Base-by-base conservation (phyloP, 73 alveolate species). In the Paramecium pentaurelia region DNA sequence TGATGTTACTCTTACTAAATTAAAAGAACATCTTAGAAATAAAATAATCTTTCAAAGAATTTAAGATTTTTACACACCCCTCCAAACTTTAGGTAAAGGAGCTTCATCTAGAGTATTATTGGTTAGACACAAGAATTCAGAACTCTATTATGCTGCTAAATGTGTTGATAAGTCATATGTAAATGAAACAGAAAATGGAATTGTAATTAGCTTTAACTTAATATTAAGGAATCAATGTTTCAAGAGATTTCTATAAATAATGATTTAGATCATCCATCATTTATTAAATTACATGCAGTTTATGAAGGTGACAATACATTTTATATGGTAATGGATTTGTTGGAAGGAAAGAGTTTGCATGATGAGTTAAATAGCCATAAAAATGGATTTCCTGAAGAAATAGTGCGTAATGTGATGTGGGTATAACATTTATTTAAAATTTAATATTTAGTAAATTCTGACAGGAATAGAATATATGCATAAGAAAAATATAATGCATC, bases 281-380 rank as follows among this genome's bases (percentile, higher is more conserved):
- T 87, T 87, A 87, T 87, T 7, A 87, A 87, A 70, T 77, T 87
- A 37, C 86, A 87, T 68, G 93, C 84, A 64, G 93, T 87, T 18
- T 87, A 64, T 34, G 93, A 87, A 87, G 93, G 93, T 9, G 93
- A 87, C 20, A 73, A 87, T 28, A 87, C 93, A 4, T 87, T 87
- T 45, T 87, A 87, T 40, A 64, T 87, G 64, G 93, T 87, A 8
- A 87, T 87, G 93, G 93, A 87, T 64, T 64, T 87, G n/a, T 54
- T 87, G 3, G 93, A 87, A 60, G 93, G 93, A 60, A 87, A 54
- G 42, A 58, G 87, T 28, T 80, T 87, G 44, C 86, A 87, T 70
- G 93, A 87, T 42, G 93, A 87, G 51, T 58, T 87, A 37, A 87
- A 87, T 54, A 87, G 77, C 40, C 93, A 87, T 38, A 77, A 87